Conservation (phyloP, 768 basidiomycete species). For the Xerocomellus amylosporus region DNA sequence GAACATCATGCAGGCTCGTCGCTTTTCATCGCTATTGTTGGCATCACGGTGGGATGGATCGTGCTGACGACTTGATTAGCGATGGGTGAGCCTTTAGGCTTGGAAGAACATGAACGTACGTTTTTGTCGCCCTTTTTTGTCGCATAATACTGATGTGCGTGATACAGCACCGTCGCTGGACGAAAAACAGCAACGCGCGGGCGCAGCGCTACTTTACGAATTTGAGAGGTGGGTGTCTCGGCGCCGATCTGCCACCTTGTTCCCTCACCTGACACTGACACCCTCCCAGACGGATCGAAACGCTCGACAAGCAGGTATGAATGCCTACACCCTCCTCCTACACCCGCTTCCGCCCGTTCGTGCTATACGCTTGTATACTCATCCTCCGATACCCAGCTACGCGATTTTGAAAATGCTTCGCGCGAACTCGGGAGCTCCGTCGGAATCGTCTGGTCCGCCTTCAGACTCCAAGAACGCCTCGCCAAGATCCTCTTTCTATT, state of each 20-base stretch:
- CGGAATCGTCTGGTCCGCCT: conserved; percentile 52
- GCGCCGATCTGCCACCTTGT: neutral
- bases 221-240: conserved; percentile 40
- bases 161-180: conserved; percentile 38
- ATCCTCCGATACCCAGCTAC: conserved; percentile 33
- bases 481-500: conserved; percentile 49
- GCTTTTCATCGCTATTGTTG: neutral
- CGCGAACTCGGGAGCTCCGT: conserved; percentile 55
- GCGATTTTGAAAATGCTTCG: conserved; percentile 53
- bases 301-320: conserved; percentile 46
- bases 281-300: conserved; percentile 40
- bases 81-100: conserved; percentile 29
- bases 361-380: neutral
- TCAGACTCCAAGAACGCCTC: conserved; percentile 47
- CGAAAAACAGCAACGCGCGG: conserved; percentile 47
- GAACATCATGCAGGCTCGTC: conserved; percentile 32
- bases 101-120: conserved; percentile 41
- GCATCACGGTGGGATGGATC: neutral
- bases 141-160: neutral
- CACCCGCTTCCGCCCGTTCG: neutral
- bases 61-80: conserved; percentile 13
- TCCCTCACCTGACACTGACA: neutral
- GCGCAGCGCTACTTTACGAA: conserved; percentile 41
- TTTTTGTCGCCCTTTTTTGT: neutral
- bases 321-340: neutral